Conservation (phyloP, 208 protist species). For the Chromosphaera perkinsii region DNA sequence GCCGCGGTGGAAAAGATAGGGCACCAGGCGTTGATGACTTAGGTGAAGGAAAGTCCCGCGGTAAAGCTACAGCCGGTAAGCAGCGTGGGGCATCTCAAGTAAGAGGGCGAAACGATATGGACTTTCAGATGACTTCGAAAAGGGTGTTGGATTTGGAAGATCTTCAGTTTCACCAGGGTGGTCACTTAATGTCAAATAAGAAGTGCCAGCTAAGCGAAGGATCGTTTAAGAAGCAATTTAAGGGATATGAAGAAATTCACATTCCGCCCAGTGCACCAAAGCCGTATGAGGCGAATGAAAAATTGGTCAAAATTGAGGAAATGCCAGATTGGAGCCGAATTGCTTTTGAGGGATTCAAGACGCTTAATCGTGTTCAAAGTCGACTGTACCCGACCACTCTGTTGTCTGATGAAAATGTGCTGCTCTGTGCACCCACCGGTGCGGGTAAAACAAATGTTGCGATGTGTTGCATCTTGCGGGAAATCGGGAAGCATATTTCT, state of each 20-base stretch:
- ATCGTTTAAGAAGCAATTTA: slow-evolving; percentile 44
- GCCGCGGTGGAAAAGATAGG: too few relatives aligned
- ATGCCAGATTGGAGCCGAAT: slow-evolving; percentile 60
- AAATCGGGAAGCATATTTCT: slow-evolving; percentile 63
- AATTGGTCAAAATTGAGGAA: slow-evolving; percentile 56
- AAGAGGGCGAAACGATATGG: background rate
- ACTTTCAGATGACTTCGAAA: background rate
- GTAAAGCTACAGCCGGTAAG: background rate
- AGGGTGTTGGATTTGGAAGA: slow-evolving; percentile 69
- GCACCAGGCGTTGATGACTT: slow-evolving; percentile 18
- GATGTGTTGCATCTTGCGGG: slow-evolving; percentile 92
- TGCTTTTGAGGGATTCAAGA: slow-evolving; percentile 13
- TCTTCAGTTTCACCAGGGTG: slow-evolving; percentile 69
- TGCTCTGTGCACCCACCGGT: slow-evolving; percentile 96
- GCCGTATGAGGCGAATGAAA: slow-evolving; percentile 44
- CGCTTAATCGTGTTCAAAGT: slow-evolving; percentile 23
- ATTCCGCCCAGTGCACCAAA: slow-evolving; percentile 57
- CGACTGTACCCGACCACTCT: slow-evolving; percentile 85
- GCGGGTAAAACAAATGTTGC: slow-evolving; percentile 99
- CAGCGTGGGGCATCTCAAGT: background rate
- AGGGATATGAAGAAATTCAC: slow-evolving; percentile 65
- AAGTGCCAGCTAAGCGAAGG: slow-evolving; percentile 40
- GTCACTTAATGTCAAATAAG: slow-evolving; percentile 78
- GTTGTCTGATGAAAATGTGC: slow-evolving; percentile 87
- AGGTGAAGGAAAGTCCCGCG: background rate